These are phyloP conservation scores for Drechslera avenae DNA, from an alignment of 2,329 filamentous ascomycete genomes.

Conservation along the genomic window DNA sequence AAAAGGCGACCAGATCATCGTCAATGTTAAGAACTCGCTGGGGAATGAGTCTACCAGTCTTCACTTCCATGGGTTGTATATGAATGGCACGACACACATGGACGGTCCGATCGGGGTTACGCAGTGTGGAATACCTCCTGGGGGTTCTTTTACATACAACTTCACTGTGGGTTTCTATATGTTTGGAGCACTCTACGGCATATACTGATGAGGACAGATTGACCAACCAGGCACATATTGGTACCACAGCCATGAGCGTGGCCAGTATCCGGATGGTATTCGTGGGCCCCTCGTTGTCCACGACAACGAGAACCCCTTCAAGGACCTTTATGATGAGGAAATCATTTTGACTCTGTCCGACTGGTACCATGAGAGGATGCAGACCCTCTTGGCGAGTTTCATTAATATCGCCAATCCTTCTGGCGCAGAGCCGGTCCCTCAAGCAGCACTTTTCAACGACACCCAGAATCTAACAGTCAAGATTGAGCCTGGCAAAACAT, in stretches of 20 bases:
- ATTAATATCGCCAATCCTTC: constrained; percentile 61
- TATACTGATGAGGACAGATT: constrained; percentile 54
- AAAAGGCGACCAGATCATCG: constrained; percentile 72
- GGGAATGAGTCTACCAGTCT: constrained; percentile 68
- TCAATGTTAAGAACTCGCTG: constrained; percentile 71
- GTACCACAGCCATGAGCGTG: constrained; percentile 69
- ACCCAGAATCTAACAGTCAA: constrained; percentile 53
- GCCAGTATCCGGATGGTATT: constrained; percentile 71
- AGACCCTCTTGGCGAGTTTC: constrained; percentile 47
- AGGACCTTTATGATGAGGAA: constrained; percentile 63
- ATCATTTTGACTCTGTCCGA: constrained; percentile 71
- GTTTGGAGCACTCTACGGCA: background rate
- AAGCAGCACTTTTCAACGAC: constrained; percentile 70
- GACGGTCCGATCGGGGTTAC: constrained; percentile 72
- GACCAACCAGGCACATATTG: constrained; percentile 62
- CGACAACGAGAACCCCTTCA: constrained; percentile 58
- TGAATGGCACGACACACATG: constrained; percentile 76
- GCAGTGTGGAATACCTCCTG: constrained; percentile 63
- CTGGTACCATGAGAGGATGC: constrained; percentile 69
- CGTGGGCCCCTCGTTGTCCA: constrained; percentile 71
- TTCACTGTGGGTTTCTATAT: constrained; percentile 33
- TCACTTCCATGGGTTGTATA: constrained; percentile 80
- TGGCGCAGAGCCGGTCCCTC: constrained; percentile 68
- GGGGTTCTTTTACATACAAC: constrained; percentile 67
- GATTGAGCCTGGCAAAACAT: constrained; percentile 60